Evolutionary conservation across 2,329 filamentous ascomycete genomes (phyloP).

Genomic region (Microdochium trichocladiopsis): DNA sequence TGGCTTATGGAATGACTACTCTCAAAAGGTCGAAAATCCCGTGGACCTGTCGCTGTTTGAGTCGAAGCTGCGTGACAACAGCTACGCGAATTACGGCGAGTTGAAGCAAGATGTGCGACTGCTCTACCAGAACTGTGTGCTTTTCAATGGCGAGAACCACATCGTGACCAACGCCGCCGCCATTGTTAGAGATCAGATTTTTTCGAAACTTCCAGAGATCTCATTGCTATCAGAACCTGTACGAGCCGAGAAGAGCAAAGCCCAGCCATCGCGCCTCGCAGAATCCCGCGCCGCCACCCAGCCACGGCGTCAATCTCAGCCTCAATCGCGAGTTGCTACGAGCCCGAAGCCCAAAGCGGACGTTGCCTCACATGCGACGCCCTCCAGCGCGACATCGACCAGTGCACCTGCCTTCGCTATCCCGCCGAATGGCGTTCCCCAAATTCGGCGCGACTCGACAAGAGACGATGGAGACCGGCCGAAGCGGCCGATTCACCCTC

Average conservation of each 20-base stretch:
- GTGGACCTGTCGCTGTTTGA: slow-evolving; percentile 86
- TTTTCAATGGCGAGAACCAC: slow-evolving; percentile 79
- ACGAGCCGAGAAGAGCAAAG: slow-evolving; percentile 52
- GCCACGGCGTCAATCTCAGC: slow-evolving; percentile 22
- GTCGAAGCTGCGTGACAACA: slow-evolving; percentile 62
- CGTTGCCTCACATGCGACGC: slow-evolving; percentile 13
- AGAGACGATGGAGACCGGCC: slow-evolving; percentile 71
- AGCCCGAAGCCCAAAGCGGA: slow-evolving; percentile 27
- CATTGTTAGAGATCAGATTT: slow-evolving; percentile 48
- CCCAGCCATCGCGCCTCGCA: slow-evolving; percentile 35
- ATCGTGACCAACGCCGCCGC: slow-evolving; percentile 55
- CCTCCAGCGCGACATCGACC: slow-evolving; percentile 27
- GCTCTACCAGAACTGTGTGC: slow-evolving; percentile 70
- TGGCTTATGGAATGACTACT: slow-evolving; percentile 66
- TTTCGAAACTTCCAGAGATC: slow-evolving; percentile 35
- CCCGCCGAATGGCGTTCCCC: slow-evolving; percentile 67
- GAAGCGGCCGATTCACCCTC: slow-evolving; percentile 89
- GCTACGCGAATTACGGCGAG: slow-evolving; percentile 63
- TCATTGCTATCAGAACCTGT: slow-evolving; percentile 44
- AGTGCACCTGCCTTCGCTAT: slow-evolving; percentile 63
- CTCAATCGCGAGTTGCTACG: slow-evolving; percentile 15
- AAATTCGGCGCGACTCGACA: slow-evolving; percentile 80
- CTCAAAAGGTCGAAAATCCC: slow-evolving; percentile 62
- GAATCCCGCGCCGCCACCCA: slow-evolving; percentile 33
- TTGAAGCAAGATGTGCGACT: slow-evolving; percentile 70